These are phyloP conservation scores for Buxus sempervirens DNA, from an alignment of 164 flowering plant genomes.

Conservation along the genomic window DNA sequence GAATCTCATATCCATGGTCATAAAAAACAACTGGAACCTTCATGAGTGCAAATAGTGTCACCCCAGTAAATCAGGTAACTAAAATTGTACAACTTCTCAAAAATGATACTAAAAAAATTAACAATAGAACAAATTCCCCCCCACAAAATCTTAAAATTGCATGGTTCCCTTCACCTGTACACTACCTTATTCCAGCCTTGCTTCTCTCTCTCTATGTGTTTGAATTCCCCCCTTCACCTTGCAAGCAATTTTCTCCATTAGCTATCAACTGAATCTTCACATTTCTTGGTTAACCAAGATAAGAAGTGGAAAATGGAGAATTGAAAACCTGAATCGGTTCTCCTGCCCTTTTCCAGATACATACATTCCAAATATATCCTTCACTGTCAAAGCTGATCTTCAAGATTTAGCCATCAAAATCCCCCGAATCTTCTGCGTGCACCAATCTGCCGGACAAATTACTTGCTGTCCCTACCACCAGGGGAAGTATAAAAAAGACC, in stretches of 20 bases:
- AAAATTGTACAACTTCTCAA: neutral
- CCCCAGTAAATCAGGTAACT: neutral
- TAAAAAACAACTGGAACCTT: too few relatives aligned
- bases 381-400: constrained; percentile 28
- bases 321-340: constrained; percentile 21
- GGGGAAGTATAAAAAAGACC: neutral
- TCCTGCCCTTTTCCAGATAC: constrained; percentile 19
- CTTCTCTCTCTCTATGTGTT: constrained; percentile 2
- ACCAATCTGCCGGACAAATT: neutral
- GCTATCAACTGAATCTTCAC: constrained; percentile 20
- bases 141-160: constrained; percentile 7
- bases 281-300: constrained; percentile 26
- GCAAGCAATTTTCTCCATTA: constrained; percentile 3
- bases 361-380: constrained; percentile 17
- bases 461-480: neutral
- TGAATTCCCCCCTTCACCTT: neutral
- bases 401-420: constrained; percentile 42
- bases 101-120: neutral
- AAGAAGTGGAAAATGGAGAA: constrained; percentile 14
- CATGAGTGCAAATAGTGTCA: too few relatives aligned
- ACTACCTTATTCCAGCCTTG: constrained; percentile 15
- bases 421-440: neutral
- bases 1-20: too few relatives aligned
- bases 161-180: constrained; percentile 17
- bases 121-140: neutral